Evolutionary conservation across 108 stramenopile species (phyloP), one percentile per base, ranked within the genome.

Genomic region (Mediolabrus comicus): DNA sequence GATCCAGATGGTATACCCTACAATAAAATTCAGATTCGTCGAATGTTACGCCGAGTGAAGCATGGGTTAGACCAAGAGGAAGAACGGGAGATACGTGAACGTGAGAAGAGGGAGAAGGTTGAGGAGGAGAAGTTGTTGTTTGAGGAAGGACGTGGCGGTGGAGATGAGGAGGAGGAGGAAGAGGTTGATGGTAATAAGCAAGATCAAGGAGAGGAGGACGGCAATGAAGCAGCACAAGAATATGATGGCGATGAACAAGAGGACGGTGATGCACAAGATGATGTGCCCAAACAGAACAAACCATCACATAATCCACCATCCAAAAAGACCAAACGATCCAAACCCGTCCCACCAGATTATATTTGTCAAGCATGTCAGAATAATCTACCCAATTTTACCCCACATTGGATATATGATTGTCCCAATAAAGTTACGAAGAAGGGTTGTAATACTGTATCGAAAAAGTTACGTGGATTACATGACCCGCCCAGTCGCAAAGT

Each of bases 321-420:
- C 62, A 85, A 89, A 69, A 92, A 87, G 66, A 66, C 75, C n/a
- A 78, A 81, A 62, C 89, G 91, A 34, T 69, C 70, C 58, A 95
- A 95, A 65, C 81, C 79, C 35, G 90, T 95, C 22, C 94, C 94
- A 5, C 22, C 66, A 2, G 94, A 92, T 72, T 95, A 95, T 68
- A 72, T 82, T 35, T 95, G 94, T 65, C 69, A 72, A 58, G 94
- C 94, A 11, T 95, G 94, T 62, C 76, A 91, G 63, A 95, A 95
- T 67, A 77, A 83, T 35, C 76, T 83, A 76, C n/a, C 67, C 12
- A 28, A 65, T 7, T 67, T 72, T 35, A 27, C 55, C 13, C 63
- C 78, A 16, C 94, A 95, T 71, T 95, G 94, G 94, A 95, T 95
- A 34, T 92, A 95, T 59, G 94, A 95, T 60, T 95, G 94, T 70